phyloP scores from a whole-genome alignment of 768 basidiomycete species.

The Hebeloma cylindrosporum region DNA sequence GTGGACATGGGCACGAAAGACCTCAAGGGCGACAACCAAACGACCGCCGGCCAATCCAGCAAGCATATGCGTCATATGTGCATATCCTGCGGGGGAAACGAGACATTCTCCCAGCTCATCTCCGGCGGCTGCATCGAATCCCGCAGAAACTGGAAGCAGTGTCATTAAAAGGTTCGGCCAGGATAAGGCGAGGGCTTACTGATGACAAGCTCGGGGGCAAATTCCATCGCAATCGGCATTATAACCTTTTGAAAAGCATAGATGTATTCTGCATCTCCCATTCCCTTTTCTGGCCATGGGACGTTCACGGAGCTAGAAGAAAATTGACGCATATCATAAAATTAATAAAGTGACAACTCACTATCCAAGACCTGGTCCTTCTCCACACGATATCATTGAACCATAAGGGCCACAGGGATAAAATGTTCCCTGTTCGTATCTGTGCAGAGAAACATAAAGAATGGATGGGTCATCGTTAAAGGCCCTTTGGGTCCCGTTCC shows the following conservation, averaged over 20 bases:
- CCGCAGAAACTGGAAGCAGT: constrained; percentile 80
- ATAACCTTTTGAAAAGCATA: constrained; percentile 94
- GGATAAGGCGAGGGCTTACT: constrained; percentile 54
- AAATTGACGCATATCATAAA: constrained; percentile 11
- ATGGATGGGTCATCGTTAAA: constrained; percentile 93
- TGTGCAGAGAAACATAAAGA: constrained; percentile 92
- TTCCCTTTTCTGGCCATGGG: constrained; percentile 87
- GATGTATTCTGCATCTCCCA: constrained; percentile 95
- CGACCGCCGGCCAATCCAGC: constrained; percentile 84
- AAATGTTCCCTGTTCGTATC: constrained; percentile 88
- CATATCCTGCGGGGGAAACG: constrained; percentile 90
- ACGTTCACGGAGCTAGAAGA: constrained; percentile 84
- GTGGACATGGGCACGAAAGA: constrained; percentile 25
- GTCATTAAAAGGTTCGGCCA: neutral
- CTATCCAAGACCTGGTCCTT: constrained; percentile 83
- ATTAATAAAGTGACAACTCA: constrained; percentile 39
- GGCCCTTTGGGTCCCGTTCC: constrained; percentile 95
- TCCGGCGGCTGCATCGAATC: constrained; percentile 94
- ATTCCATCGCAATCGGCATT: constrained; percentile 97
- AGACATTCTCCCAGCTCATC: constrained; percentile 90
- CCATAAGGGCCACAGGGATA: constrained; percentile 95
- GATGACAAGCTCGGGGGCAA: constrained; percentile 93
- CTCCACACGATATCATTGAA: constrained; percentile 80
- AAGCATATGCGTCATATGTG: constrained; percentile 99
- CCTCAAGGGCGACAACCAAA: constrained; percentile 92